phyloP scores from a whole-genome alignment of 352 stramenopile genomes.

The Saprolegnia diclina region DNA sequence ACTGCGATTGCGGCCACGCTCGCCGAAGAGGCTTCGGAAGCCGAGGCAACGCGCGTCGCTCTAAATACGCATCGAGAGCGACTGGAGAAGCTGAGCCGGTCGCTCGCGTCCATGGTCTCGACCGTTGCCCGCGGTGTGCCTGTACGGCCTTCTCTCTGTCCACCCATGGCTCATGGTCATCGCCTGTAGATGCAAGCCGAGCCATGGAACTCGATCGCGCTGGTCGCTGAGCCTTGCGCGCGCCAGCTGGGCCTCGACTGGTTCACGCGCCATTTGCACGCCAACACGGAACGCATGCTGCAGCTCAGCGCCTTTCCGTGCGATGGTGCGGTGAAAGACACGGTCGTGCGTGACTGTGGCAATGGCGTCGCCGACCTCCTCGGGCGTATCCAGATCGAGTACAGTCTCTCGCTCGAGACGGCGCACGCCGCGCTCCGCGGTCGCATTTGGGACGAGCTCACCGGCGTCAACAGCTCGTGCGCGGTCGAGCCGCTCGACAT shows the following conservation, averaged over 20 bases:
- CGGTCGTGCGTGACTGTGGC: neutral
- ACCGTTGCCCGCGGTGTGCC: neutral
- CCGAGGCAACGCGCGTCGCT: neutral
- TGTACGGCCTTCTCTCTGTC: neutral
- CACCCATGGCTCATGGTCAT: neutral
- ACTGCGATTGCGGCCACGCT: neutral
- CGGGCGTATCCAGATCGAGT: conserved; percentile 8
- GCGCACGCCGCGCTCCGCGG: neutral
- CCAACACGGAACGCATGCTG: conserved; percentile 18
- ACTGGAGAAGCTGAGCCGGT: neutral
- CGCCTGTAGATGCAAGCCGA: neutral
- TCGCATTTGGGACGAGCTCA: neutral
- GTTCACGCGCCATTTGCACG: conserved; percentile 20
- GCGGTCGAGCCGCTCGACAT: neutral
- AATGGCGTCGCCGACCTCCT: neutral
- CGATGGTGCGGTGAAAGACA: neutral
- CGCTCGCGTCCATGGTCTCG: neutral
- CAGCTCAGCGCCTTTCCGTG: conserved; percentile 3
- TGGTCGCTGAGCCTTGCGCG: neutral
- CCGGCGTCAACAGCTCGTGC: neutral
- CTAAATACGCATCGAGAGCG: neutral
- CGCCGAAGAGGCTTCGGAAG: neutral
- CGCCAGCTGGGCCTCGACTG: conserved; percentile 20
- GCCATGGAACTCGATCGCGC: neutral
- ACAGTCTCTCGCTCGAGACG: neutral